Conservation (phyloP, 495 filamentous ascomycete species). For the Neurospora africana region DNA sequence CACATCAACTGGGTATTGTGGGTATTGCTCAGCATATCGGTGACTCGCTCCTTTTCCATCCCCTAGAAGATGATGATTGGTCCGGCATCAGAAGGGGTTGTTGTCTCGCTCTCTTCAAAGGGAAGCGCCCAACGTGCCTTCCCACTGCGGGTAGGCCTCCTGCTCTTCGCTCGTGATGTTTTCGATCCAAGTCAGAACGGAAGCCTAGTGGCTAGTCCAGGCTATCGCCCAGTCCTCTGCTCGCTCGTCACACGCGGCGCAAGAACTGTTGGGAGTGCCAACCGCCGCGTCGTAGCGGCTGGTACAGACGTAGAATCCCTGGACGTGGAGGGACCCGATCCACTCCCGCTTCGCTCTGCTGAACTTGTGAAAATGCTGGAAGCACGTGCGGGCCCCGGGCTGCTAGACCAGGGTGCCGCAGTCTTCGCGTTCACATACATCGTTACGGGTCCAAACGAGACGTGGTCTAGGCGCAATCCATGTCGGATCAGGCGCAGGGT, state of each 20-base stretch:
- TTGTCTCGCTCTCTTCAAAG: too few relatives aligned
- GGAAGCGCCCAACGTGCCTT: too few relatives aligned
- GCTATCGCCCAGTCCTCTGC: not conserved
- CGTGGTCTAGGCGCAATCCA: too few relatives aligned
- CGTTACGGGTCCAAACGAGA: not conserved
- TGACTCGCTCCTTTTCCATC: too few relatives aligned
- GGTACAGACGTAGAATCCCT: not conserved
- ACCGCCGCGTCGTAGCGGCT: not conserved
- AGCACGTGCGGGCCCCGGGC: not conserved
- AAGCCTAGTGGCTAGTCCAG: too few relatives aligned
- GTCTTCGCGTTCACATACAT: not conserved
- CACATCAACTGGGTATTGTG: not conserved
- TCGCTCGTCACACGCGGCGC: rapidly evolving
- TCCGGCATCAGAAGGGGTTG: too few relatives aligned
- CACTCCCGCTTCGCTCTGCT: not conserved
- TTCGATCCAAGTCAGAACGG: not conserved
- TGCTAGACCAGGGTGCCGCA: not conserved
- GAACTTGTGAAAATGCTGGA: not conserved
- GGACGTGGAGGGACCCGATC: not conserved
- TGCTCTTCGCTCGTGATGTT: not conserved
- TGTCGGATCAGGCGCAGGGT: too few relatives aligned
- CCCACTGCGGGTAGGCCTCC: not conserved
- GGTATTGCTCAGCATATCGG: too few relatives aligned
- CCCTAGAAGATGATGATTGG: too few relatives aligned
- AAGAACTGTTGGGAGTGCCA: not conserved